These are phyloP conservation scores for Dactylellina sp. DNA, from an alignment of 2,329 filamentous ascomycete genomes.

Conservation along the genomic window DNA sequence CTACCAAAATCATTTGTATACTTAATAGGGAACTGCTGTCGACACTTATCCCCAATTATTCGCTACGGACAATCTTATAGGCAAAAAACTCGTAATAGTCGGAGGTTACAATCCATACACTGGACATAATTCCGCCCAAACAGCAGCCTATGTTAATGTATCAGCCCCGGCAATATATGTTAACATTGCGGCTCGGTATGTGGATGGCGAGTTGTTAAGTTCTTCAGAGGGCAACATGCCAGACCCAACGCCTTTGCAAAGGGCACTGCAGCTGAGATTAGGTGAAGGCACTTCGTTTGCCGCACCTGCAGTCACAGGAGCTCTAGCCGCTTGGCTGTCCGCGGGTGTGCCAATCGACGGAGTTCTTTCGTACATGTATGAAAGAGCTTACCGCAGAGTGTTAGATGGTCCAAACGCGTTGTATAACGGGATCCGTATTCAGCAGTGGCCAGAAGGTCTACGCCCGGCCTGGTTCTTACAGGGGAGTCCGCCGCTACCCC, in stretches of 20 bases:
- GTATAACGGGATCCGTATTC: constrained; percentile 35
- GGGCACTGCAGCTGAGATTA: background rate
- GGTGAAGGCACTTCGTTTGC: constrained; percentile 3
- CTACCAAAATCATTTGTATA: background rate
- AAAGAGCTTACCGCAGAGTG: background rate
- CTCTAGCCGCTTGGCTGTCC: constrained; percentile 26
- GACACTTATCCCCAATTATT: background rate
- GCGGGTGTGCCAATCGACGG: background rate
- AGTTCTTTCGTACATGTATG: constrained; percentile 14
- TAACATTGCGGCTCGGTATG: background rate
- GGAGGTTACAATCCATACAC: constrained; percentile 14
- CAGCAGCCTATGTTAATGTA: background rate
- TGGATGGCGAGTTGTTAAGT: background rate
- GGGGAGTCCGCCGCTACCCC: background rate
- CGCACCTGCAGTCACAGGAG: constrained; percentile 8
- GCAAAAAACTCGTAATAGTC: background rate
- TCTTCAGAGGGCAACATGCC: background rate
- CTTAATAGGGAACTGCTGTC: background rate
- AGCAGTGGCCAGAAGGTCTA: constrained; percentile 13
- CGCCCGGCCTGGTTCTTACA: constrained; percentile 3
- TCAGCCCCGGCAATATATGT: constrained; percentile 6
- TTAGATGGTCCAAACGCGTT: constrained; percentile 13
- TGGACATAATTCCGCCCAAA: background rate
- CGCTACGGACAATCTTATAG: background rate
- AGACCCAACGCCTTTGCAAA: background rate